phyloP scores from a whole-genome alignment of 257 asterid species.

The Nicotiana benthamiana region DNA sequence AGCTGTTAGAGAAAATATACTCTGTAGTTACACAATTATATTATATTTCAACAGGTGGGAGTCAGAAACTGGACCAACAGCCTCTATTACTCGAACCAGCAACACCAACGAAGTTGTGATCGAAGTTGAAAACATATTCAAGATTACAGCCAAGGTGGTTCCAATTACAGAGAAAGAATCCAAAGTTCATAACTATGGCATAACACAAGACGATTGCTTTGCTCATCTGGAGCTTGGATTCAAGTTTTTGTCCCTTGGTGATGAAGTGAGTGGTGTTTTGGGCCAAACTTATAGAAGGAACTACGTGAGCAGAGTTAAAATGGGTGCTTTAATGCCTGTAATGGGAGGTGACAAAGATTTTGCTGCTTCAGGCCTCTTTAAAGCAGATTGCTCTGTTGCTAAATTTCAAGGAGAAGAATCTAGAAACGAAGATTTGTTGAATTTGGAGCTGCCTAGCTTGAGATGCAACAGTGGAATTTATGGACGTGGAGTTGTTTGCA shows the following conservation, averaged over 20 bases:
- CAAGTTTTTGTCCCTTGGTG: slow-evolving; percentile 33
- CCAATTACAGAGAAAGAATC: slow-evolving; percentile 44
- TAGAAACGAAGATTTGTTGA: not conserved
- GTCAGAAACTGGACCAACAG: not conserved
- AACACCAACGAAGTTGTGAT: slow-evolving; percentile 29
- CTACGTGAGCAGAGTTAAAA: slow-evolving; percentile 41
- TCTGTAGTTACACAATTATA: not conserved
- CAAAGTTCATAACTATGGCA: slow-evolving; percentile 38
- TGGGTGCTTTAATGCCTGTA: slow-evolving; percentile 50
- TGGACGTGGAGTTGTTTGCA: slow-evolving; percentile 52
- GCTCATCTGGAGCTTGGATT: slow-evolving; percentile 63
- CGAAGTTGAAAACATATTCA: slow-evolving; percentile 28
- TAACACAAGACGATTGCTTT: slow-evolving; percentile 39
- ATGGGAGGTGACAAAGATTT: slow-evolving; percentile 49
- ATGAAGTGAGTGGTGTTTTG: slow-evolving; percentile 38
- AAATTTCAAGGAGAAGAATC: slow-evolving; percentile 17
- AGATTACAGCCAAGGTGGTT: slow-evolving; percentile 40
- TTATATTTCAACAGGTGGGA: slow-evolving; percentile 22
- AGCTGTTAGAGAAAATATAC: not conserved
- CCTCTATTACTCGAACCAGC: slow-evolving; percentile 22
- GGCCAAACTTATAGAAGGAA: slow-evolving; percentile 57
- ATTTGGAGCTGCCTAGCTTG: slow-evolving; percentile 32
- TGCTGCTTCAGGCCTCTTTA: slow-evolving; percentile 30
- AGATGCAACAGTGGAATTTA: slow-evolving; percentile 31
- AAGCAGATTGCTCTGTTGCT: slow-evolving; percentile 37